A percentile compares a stretch with the other conserved stretches of the same genome.
phyloP scores from a whole-genome alignment of 345 rosid species.

The Trapa bicornis region DNA sequence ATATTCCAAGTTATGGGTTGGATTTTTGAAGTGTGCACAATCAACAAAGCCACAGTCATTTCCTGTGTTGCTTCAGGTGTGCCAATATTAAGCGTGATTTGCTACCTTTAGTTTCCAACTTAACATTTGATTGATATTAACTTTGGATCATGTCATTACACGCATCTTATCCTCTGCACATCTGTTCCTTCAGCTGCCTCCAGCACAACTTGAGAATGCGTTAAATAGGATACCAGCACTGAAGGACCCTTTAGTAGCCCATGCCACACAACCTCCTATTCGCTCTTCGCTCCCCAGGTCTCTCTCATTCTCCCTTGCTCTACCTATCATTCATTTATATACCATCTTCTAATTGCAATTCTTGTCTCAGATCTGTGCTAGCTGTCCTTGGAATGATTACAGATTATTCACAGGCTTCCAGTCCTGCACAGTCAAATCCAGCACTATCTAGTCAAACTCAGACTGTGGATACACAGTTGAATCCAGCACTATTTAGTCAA shows the following conservation, averaged over 20 bases:
- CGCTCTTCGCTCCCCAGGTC: slow-evolving; percentile 82
- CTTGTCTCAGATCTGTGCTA: slow-evolving; percentile 47
- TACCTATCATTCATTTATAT: not conserved
- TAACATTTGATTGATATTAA: not conserved
- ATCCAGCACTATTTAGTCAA: slow-evolving; percentile 18
- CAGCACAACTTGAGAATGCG: slow-evolving; percentile 85
- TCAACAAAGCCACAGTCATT: slow-evolving; percentile 86
- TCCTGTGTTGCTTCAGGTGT: slow-evolving; percentile 84
- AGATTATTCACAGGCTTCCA: slow-evolving; percentile 50
- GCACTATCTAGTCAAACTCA: slow-evolving; percentile 31
- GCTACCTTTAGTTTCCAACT: not conserved
- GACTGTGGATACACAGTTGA: slow-evolving; percentile 29
- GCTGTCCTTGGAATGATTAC: slow-evolving; percentile 64
- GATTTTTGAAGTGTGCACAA: slow-evolving; percentile 83
- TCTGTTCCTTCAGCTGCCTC: slow-evolving; percentile 57
- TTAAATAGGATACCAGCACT: slow-evolving; percentile 52
- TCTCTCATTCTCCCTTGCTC: not conserved
- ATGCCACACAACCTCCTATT: slow-evolving; percentile 72
- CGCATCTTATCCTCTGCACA: not conserved
- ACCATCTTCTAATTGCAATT: slow-evolving; percentile 5
- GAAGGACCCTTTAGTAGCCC: slow-evolving; percentile 66
- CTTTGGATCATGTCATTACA: not conserved
- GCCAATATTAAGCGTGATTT: not conserved
- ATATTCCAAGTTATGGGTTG: slow-evolving; percentile 95
- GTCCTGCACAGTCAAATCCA: slow-evolving; percentile 24